A percentile compares a stretch with the other conserved stretches of the same genome.
phyloP scores from a whole-genome alignment of 1,139 yeast species.

The Pichia cactophila region DNA sequence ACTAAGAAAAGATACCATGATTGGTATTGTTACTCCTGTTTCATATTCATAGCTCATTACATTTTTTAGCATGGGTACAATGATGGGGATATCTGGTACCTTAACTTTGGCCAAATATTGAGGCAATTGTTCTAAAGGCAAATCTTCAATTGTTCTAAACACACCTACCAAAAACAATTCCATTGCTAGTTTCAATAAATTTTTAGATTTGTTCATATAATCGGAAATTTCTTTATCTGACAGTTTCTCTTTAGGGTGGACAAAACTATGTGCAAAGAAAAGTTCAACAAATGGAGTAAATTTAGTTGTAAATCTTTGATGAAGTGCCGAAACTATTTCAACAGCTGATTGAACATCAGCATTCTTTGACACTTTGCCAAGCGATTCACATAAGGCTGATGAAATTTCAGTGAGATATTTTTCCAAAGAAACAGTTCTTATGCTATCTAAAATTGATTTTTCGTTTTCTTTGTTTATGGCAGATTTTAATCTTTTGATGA shows the following conservation, averaged over 20 bases:
- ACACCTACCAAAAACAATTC: conserved; percentile 64
- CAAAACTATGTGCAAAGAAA: conserved; percentile 32
- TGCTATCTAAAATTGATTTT: conserved; percentile 48
- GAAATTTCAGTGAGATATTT: conserved; percentile 72
- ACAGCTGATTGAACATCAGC: conserved; percentile 60
- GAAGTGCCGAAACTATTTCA: conserved; percentile 65
- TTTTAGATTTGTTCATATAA: conserved; percentile 40
- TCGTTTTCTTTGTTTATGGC: conserved; percentile 45
- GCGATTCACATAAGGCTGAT: conserved; percentile 56
- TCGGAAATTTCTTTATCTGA: conserved; percentile 39
- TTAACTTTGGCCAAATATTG: conserved; percentile 29
- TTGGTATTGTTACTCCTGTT: conserved; percentile 39
- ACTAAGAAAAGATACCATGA: conserved; percentile 46
- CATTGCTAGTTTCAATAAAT: conserved; percentile 45
- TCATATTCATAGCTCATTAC: conserved; percentile 43
- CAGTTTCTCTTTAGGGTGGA: conserved; percentile 8
- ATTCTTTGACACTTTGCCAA: conserved; percentile 44
- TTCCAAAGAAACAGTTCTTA: conserved; percentile 55
- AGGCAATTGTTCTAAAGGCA: conserved; percentile 33
- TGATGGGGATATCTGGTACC: conserved; percentile 19
- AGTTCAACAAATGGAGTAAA: conserved; percentile 50
- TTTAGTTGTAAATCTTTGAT: conserved; percentile 56
- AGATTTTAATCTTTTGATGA: conserved; percentile 61
- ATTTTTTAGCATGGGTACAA: conserved; percentile 37
- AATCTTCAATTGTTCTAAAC: conserved; percentile 27